These are phyloP conservation scores for Cyclanthera cordifolia DNA, from an alignment of 306 rosid species.

Conservation along the genomic window DNA sequence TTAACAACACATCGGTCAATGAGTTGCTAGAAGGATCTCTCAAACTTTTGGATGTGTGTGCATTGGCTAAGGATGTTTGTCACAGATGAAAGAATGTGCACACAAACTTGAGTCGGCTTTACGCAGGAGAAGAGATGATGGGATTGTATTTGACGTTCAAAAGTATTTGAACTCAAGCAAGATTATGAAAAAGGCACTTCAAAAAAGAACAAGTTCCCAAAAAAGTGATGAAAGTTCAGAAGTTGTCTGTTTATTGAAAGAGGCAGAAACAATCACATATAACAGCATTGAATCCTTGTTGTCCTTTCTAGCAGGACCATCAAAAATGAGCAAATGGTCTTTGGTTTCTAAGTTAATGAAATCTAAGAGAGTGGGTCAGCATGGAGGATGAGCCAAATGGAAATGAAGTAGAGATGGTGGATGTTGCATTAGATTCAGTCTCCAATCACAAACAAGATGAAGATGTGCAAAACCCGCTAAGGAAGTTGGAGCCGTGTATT, in stretches of 20 bases:
- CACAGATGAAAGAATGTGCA: slow-evolving; percentile 17
- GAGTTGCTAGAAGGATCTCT: slow-evolving; percentile 19
- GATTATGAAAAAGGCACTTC: slow-evolving; percentile 13
- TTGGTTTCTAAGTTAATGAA: slow-evolving; percentile 17
- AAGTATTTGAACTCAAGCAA: slow-evolving; percentile 17
- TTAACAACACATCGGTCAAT: slow-evolving; percentile 1
- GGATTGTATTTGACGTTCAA: background rate
- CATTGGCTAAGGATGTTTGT: slow-evolving; percentile 14
- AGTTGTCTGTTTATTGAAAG: background rate
- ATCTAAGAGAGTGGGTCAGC: slow-evolving; percentile 12
- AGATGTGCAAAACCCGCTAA: background rate
- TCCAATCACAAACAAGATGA: background rate
- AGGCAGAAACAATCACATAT: slow-evolving; percentile 6
- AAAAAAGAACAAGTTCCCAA: slow-evolving; percentile 1
- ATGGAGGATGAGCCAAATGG: background rate
- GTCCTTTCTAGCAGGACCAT: slow-evolving; percentile 7
- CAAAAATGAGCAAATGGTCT: slow-evolving; percentile 17
- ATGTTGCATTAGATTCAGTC: slow-evolving; percentile 8
- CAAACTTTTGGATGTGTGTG: slow-evolving; percentile 17
- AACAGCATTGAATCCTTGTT: slow-evolving; percentile 4
- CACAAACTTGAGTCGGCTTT: slow-evolving; percentile 11
- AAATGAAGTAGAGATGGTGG: slow-evolving; percentile 20
- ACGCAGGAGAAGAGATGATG: slow-evolving; percentile 14
- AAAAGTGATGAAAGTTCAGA: slow-evolving; percentile 9
- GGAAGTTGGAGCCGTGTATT: slow-evolving; percentile 14